Evolutionary conservation across 2,329 filamentous ascomycete genomes (phyloP), one percentile per base, ranked within the genome.

Genomic region (Monilinia fructigena): DNA sequence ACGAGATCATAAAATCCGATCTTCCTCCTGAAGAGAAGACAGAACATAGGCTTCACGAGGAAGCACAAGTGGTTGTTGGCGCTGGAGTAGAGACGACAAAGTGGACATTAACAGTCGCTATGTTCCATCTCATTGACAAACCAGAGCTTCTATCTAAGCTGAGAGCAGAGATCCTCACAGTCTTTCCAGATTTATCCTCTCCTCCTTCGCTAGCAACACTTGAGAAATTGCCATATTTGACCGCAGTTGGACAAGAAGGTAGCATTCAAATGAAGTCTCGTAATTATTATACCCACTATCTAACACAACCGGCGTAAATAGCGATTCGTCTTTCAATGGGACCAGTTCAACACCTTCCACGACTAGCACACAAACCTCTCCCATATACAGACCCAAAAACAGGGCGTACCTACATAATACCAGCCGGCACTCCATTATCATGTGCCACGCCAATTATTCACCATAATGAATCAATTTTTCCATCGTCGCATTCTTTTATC

Each of bases 31-130:
- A 71, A 6, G 79, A 80, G 45, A 80, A 79, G 68, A 70, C 72
- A 0, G 42, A 72, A 0, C 26, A 59, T 1, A 73, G 79, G 0
- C 70, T 80, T 8, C 68, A 69, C 6, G 70, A 75, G 4, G 79
- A 81, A 20, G 75, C 60, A 26, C 66, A 69, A 53, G 55, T 79
- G 1, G 72, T 77, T 7, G 73, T 72, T 1, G 56, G 63, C 23
- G 80, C 79, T 6, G 80, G 78, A 2, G 77, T 75, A n/a, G 75
- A 79, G 47, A 81, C 79, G 0, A 77, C 75, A 0, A 73, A 73
- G 11, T 75, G 74, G 69, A 71, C 75, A 0, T 70, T 81, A 11
- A 68, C 74, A 3, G 67, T 78, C 8, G 70, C 75, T 6, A 73
- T 75, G 11, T 81, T 75, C 70, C 67, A 79, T 73, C 69, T 81